Evolutionary conservation across 2,329 filamentous ascomycete species (phyloP).

Genomic region (Fusarium liriodendri): DNA sequence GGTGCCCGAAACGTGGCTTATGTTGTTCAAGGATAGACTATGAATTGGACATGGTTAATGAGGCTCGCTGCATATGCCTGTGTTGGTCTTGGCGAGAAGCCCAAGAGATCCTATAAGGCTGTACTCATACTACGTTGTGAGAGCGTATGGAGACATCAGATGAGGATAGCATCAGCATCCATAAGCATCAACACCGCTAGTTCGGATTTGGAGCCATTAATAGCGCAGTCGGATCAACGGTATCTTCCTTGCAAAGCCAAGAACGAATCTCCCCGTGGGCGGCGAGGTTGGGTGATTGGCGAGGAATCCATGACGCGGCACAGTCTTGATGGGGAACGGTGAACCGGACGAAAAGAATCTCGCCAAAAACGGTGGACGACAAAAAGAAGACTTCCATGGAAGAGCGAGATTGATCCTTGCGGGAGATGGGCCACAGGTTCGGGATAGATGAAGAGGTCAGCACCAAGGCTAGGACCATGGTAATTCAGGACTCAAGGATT

Average conservation of each 20-base stretch:
- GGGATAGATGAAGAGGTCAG: conserved; percentile 18
- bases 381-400: neutral
- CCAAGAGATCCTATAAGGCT: neutral
- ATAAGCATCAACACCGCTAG: neutral
- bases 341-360: conserved; percentile 3
- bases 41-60: neutral
- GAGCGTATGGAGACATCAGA: neutral
- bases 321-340: conserved; percentile 12
- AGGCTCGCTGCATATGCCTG: neutral
- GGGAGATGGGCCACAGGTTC: conserved; percentile 15
- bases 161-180: neutral
- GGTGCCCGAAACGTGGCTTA: neutral
- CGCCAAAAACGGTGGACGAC: neutral
- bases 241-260: conserved; percentile 15
- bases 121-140: neutral
- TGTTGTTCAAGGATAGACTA: neutral
- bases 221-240: conserved; percentile 3
- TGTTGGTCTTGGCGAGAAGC: neutral
- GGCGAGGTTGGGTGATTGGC: conserved; percentile 15
- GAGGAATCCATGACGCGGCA: conserved; percentile 21
- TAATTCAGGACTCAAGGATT: neutral
- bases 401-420: conserved; percentile 18
- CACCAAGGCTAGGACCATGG: conserved; percentile 1
- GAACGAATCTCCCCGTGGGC: conserved; percentile 8
- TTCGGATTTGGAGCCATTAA: conserved; percentile 2